Evolutionary conservation across 2,329 filamentous ascomycete genomes (phyloP), one percentile per base, ranked within the genome.

Genomic region (Colletotrichum musicola): DNA sequence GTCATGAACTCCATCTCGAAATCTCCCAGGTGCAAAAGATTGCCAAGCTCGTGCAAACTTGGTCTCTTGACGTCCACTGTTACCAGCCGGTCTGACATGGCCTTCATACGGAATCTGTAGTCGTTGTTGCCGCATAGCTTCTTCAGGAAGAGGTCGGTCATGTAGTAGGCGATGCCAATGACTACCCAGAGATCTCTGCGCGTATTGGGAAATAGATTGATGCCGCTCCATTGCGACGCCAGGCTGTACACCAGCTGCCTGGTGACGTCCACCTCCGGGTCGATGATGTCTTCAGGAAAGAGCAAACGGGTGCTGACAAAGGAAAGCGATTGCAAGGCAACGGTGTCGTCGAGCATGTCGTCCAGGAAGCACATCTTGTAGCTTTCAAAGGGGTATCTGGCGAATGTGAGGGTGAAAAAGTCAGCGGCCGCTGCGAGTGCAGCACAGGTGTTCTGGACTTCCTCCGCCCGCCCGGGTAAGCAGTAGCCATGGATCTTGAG

Each of bases 281-380:
- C 95, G 73, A 97, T 91, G 42, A 98, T 89, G 38, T 93, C 91
- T 71, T 94, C 90, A 0, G 94, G 92, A 74, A 94, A 97, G 0
- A 99, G 87, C 1, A 99, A 84, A 49, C 93, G 89, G 57, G 88
- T 95, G 82, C 93, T 98, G 81, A 94, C 94, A 38, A 99, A 89
- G 0, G 95, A 92, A 73, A 99, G 85, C 0, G 93, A 95, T 40
- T 94, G 94, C 9, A 94, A 89, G 18, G 94, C 88, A 20, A 92
- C 85, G 1, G 92, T 92, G 66, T 97, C 92, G 35, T 88, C 85
- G 1, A 91, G 82, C 77, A 96, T 87, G 77, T 99, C 96, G 74
- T 99, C 96, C 18, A 99, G 90, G 74, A 99, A 99, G 73, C 93
- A 95, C 62, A 98, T 82, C 75, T 97, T 97, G 84, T 97, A 98